Evolutionary conservation across 129 eudicot genomes (phyloP), one percentile per base, ranked within the genome.

Genomic region (Escallonia rubra): DNA sequence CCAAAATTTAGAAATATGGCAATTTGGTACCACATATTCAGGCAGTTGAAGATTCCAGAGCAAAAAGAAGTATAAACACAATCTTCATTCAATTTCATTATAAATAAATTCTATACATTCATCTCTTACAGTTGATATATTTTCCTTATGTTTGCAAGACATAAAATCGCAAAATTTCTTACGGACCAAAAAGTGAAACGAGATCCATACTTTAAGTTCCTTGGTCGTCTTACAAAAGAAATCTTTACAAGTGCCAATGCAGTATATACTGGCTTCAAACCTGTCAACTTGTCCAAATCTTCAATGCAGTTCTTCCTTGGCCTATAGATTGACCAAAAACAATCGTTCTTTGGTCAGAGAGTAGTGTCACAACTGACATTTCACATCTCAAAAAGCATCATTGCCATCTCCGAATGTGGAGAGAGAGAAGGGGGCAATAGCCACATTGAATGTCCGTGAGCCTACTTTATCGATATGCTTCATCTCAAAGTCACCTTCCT

Each of bases 401-500:
- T 75, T 56, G 39, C 82, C 89, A 75, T 90, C 95, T 70, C 85
- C 91, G 3, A 82, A 74, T 5, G 85, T 87, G 59, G 93, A 87
- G 47, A 91, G 96, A 64, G 97, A 67, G 71, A 91, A 91, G 39
- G 93, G 97, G 39, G 96, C 93, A 65, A 91, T 84, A 50, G 82
- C 84, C 72, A 83, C 93, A 62, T 85, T 91, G 81, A 91, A 91
- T 64, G 96, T 78, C 78, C 67, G 70, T 66, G 92, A 68, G 4
- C 85, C 86, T 57, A 79, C 90, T 85, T 69, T 76, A 75, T 91
- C 97, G 41, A 87, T 81, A 75, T 91, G 90, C 78, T 87, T 87
- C 97, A 91, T 87, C 88, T 91, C 97, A 69, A 78, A 91, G 63
- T 85, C 90, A 47, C 97, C 97, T 58, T 91, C 97, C 96, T 91